Base-by-base conservation (phyloP, 2,329 filamentous ascomycete genomes). In the Phyllosticta ampelicida region DNA sequence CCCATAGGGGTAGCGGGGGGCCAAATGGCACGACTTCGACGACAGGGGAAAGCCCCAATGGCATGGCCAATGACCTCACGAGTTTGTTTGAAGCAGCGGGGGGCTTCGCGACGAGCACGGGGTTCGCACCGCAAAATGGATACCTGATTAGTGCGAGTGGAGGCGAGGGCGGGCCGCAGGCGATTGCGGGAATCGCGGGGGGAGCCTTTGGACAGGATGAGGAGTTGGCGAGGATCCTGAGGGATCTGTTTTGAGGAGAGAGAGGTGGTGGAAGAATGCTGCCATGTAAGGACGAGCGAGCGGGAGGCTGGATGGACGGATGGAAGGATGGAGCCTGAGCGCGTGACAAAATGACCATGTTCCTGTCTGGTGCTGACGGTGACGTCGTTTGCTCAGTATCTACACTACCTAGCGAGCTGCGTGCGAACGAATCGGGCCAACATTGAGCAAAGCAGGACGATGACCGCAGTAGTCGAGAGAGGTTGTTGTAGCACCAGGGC, bases 21-120 rank as follows among this genome's bases (percentile, higher is more conserved):
- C 63, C 65, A 16, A 71, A 69, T 60, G 71, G 71, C 3, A n/a
- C 49, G 10, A 58, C 56, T 10, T 61, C 62, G 5, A 44, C 36
- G 13, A 57, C 70, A 11, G 79, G 78, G 21, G 80, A 75, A 48
- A 82, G 77, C 62, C 82, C 82, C 54, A 80, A 85, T 63, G 78
- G 78, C 9, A 78, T 84, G 66, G 82, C 84, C 56, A 82, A 82
- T 61, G 83, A 86, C 66, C 68, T 86, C 54, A 84, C 81, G 3
- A 81, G 77, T 61, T 66, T 86, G 51, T 86, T 86, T 60, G 83
- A 86, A 64, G 80, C 82, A 44, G 82, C 82, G 3, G 83, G 82
- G 0, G 79, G 77, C 0, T 79, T 77, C 61, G 19, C 57, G 57
- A 53, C 57, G 19, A 55, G 53, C 53, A 59, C 57, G 9, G 57